Conservation (phyloP, 257 asterid species). For the Ilex asprella region DNA sequence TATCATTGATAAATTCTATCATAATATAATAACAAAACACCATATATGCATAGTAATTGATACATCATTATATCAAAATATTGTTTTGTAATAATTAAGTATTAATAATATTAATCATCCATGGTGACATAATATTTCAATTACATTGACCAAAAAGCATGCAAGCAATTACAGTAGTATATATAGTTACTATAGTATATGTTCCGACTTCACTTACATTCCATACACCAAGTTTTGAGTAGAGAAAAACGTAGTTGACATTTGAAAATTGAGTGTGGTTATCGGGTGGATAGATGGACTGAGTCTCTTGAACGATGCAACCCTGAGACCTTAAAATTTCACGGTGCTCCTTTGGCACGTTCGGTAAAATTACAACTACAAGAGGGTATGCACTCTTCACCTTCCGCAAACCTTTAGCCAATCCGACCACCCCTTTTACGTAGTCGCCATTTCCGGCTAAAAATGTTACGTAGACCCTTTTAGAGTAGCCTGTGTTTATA, state of each 20-base stretch:
- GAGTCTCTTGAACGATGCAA: conserved; percentile 48
- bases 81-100: too few relatives aligned
- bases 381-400: conserved; percentile 49
- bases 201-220: conserved; percentile 19
- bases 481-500: conserved; percentile 8
- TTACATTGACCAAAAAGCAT: too few relatives aligned
- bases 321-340: conserved; percentile 38
- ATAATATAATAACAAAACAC: too few relatives aligned
- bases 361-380: conserved; percentile 54
- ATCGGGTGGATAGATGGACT: conserved; percentile 42
- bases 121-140: too few relatives aligned
- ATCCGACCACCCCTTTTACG: conserved; percentile 51
- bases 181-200: too few relatives aligned
- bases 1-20: too few relatives aligned
- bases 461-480: conserved; percentile 36
- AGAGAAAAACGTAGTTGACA: conserved; percentile 57
- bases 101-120: too few relatives aligned
- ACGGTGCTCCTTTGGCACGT: conserved; percentile 55
- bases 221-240: conserved; percentile 61
- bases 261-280: conserved; percentile 46
- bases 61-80: too few relatives aligned
- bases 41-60: too few relatives aligned
- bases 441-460: conserved; percentile 52
- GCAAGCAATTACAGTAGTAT: too few relatives aligned
- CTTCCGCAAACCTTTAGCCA: conserved; percentile 57